Evolutionary conservation across 257 asterid genomes (phyloP), one percentile per base, ranked within the genome.

Genomic region (Nicotiana attenuata): DNA sequence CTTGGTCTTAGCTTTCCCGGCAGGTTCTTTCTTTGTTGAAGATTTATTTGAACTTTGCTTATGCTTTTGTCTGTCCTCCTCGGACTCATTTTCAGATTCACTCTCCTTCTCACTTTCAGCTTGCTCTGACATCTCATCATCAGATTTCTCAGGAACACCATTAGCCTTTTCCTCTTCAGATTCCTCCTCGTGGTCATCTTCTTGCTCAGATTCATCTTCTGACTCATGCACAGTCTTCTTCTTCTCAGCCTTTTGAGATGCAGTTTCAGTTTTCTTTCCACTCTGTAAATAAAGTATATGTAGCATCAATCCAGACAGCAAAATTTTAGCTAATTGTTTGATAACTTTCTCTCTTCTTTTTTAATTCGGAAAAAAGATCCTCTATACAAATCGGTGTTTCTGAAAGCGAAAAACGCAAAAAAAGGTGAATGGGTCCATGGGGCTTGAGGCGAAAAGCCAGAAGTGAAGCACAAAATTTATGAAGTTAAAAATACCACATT

Each of bases 91-190:
- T 82, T 89, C 92, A 73, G 90, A 81, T 76, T 88, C 95, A 86
- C 67, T 88, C 79, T 87, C 90, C 82, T 88, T 92, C 83, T 87
- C 92, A 84, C 90, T 91, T 45, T 85, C 92, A 83, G 92, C 92
- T 69, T 85, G 87, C 35, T 92, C 93, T 80, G 97, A 90, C 86
- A 87, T 83, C 88, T 92, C 99, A 86, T 87, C 94, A 4, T 92
- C 93, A 53, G 97, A 91, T 82, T 57, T 84, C 64, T 91, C 93
- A 1, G 84, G 90, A 68, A 77, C 84, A 45, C 94, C 95, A 85
- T 91, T 88, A 17, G 47, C 80, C 88, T 84, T 88, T 76, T 88
- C 88, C 68, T 84, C 87, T 78, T 82, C 85, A 67, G 76, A 81
- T 65, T 87, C 76, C 59, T 87, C 88, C 78, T 82, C 87, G 29